These are phyloP conservation scores for Rhizopus stolonifer DNA, from an alignment of 371 early-diverging fungal genomes.

Conservation along the genomic window DNA sequence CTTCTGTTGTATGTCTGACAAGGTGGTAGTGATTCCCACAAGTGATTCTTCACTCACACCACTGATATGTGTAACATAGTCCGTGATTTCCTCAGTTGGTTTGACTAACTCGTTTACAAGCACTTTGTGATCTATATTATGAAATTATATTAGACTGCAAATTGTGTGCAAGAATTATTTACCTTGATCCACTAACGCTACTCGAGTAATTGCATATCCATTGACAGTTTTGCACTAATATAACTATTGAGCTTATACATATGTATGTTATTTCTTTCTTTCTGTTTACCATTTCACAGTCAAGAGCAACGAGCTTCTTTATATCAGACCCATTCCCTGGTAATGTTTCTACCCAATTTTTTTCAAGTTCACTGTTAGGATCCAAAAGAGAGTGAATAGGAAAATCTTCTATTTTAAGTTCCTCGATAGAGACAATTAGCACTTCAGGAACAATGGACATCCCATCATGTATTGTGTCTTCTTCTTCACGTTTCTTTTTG, in stretches of 20 bases:
- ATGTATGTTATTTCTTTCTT: not conserved
- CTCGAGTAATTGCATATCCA: constrained; percentile 67
- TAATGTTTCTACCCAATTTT: constrained; percentile 48
- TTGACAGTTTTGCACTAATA: constrained; percentile 60
- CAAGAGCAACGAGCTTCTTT: constrained; percentile 58
- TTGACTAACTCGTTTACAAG: constrained; percentile 68
- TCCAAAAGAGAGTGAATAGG: constrained; percentile 46
- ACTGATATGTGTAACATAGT: constrained; percentile 66
- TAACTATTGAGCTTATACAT: not conserved
- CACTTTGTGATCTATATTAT: constrained; percentile 35
- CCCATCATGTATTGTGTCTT: constrained; percentile 15
- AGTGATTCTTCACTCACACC: constrained; percentile 63
- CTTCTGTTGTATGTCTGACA: constrained; percentile 53
- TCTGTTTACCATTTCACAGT: constrained; percentile 76
- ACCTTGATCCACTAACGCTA: constrained; percentile 59
- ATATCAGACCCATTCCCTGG: constrained; percentile 26
- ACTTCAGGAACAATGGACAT: constrained; percentile 18
- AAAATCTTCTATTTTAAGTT: constrained; percentile 43
- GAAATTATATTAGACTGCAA: too few species aligned
- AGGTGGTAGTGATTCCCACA: constrained; percentile 43
- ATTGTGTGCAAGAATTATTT: too few species aligned
- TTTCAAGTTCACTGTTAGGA: constrained; percentile 16
- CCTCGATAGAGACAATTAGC: constrained; percentile 34
- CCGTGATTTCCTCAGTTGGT: constrained; percentile 62
- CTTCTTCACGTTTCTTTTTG: constrained; percentile 25